Evolutionary conservation across 2,329 filamentous ascomycete species (phyloP), one percentile per base, ranked within the genome.

Genomic region (Aspergillus sp.): DNA sequence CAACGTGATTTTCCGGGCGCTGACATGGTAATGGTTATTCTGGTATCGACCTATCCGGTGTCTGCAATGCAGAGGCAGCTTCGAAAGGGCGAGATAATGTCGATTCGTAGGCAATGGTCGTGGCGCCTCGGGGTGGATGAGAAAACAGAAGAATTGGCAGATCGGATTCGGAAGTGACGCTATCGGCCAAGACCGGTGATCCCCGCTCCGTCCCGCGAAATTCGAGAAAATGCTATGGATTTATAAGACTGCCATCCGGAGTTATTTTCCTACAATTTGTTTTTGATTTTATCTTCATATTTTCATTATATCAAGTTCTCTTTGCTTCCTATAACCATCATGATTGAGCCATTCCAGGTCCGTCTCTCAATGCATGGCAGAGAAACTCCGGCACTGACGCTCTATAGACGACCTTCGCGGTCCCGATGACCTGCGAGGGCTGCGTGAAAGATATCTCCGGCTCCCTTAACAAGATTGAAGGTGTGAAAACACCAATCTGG

Each of bases 381-480:
- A 30, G 7, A 15, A 25, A 13, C n/a, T 27, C 19, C 6, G 17
- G n/a, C 20, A 47, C 58, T 63, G 49, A 62, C 43, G 19, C 22
- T 27, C 44, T 20, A 38, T 60, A 97, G 86, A 95, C 91, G 52
- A 85, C 91, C 55, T 97, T 97, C 70, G 90, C 91, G 54, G 93
- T 97, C 59, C 90, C 90, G 47, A 84, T 97, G 76, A 89, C 84
- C 71, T 97, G 93, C 74, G 85, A 95, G 60, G 77, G 80, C 63
- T 97, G 93, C 74, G 82, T 95, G 68, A 85, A 90, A 69, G 84
- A 89, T 61, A 84, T 98, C 66, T 89, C 89, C 61, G 80, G 81
- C 54, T 84, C 88, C 43, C 74, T 97, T 44, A 80, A 85, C 68
- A 83, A 85, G 62, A 73, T 97, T 39, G 77, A 82, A 61, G 82